phyloP scores from a whole-genome alignment of 1,284 basidiomycete genomes.

The Cutaneotrichosporon cyanovorans region DNA sequence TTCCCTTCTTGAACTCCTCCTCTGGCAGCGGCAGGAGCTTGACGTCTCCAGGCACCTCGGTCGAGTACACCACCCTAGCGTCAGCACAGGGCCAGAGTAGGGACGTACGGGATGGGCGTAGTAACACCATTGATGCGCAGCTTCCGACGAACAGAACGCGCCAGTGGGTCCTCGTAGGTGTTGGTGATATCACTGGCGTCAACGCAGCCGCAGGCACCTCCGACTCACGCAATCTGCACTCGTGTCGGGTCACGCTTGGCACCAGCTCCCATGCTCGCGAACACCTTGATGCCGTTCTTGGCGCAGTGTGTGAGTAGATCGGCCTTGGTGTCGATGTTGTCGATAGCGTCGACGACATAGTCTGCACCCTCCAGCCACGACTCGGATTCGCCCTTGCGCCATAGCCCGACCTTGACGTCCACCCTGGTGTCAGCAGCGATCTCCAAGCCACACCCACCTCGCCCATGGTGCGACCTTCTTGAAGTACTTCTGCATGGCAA shows the following conservation, averaged over 20 bases:
- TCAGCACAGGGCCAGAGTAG: too few relatives aligned
- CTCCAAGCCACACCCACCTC: conserved; percentile 24
- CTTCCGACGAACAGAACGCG: conserved; percentile 75
- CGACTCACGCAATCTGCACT: conserved; percentile 69
- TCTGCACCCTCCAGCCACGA: conserved; percentile 67
- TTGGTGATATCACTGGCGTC: conserved; percentile 69
- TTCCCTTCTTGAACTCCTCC: conserved; percentile 83
- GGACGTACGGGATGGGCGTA: conserved; percentile 58
- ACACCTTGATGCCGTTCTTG: conserved; percentile 69
- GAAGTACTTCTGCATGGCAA: conserved; percentile 65
- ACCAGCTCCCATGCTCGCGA: conserved; percentile 96
- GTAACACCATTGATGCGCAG: conserved; percentile 63
- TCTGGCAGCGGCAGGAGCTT: conserved; percentile 84
- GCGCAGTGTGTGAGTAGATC: conserved; percentile 79
- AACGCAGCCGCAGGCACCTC: neutral
- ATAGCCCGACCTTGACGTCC: conserved; percentile 72
- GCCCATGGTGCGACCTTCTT: conserved; percentile 59
- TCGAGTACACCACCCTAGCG: conserved; percentile 76
- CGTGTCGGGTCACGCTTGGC: conserved; percentile 92
- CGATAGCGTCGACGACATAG: conserved; percentile 93
- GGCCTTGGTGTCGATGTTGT: conserved; percentile 93
- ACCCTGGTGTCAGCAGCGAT: conserved; percentile 52
- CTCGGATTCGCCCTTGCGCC: conserved; percentile 64
- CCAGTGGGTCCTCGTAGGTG: conserved; percentile 91
- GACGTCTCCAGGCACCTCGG: conserved; percentile 78